Conservation (phyloP, 2,329 filamentous ascomycete genomes). For the Pseudovirgaria hyperparasitica region DNA sequence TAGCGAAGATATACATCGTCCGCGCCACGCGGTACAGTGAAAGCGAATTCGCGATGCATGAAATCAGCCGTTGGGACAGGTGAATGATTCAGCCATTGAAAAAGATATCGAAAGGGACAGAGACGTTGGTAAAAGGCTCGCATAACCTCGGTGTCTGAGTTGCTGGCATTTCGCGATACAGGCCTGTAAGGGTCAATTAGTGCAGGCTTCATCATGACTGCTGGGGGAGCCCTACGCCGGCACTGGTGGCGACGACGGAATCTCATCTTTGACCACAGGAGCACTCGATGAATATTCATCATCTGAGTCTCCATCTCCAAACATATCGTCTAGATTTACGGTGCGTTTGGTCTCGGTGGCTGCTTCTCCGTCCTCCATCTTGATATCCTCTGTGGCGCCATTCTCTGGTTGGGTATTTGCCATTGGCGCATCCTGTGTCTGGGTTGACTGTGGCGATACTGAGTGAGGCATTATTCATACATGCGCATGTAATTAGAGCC, state of each 20-base stretch:
- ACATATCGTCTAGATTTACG: slow-evolving; percentile 44
- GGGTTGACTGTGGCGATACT: slow-evolving; percentile 22
- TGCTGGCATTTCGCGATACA: slow-evolving; percentile 26
- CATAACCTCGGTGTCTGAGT: slow-evolving; percentile 72
- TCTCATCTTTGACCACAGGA: slow-evolving; percentile 30
- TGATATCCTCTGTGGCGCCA: slow-evolving; percentile 18
- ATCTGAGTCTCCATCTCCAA: slow-evolving; percentile 44
- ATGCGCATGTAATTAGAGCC: no score
- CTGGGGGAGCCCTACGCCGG: slow-evolving; percentile 21
- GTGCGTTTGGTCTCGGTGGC: slow-evolving; percentile 18
- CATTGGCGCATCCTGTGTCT: slow-evolving; percentile 5
- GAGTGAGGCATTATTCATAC: slow-evolving; percentile 33
- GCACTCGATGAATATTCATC: slow-evolving; percentile 46
- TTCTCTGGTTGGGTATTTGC: slow-evolving; percentile 13
- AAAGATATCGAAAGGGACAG: slow-evolving; percentile 87
- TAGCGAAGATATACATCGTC: slow-evolving; percentile 90
- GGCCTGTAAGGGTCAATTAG: slow-evolving; percentile 1
- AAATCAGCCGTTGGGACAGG: slow-evolving; percentile 79
- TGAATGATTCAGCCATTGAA: slow-evolving; percentile 96
- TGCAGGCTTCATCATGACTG: slow-evolving; percentile 4
- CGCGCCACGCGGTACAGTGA: slow-evolving; percentile 83
- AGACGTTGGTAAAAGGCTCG: slow-evolving; percentile 89
- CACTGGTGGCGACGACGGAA: slow-evolving; percentile 25
- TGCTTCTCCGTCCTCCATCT: slow-evolving; percentile 15
- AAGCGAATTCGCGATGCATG: slow-evolving; percentile 86